These are phyloP conservation scores for Trametes elegans DNA, from an alignment of 768 basidiomycete species.

Conservation along the genomic window DNA sequence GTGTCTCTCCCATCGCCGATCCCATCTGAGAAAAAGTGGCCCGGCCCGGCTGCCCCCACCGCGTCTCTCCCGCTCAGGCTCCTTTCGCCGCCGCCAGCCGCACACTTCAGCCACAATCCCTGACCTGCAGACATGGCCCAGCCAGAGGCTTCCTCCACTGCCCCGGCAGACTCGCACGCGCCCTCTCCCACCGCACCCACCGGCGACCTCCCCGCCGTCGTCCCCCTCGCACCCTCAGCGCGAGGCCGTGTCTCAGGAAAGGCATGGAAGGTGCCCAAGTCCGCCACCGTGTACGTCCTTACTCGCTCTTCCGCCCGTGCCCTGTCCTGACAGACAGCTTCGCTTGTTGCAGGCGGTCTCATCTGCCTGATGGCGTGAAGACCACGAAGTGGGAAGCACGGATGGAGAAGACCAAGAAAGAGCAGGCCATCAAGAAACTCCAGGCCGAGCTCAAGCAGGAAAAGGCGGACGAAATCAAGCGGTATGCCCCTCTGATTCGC, in stretches of 20 bases:
- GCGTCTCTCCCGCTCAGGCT: neutral
- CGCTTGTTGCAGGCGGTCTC: constrained; percentile 53
- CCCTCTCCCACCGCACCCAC: neutral
- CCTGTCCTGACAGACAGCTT: constrained; percentile 5
- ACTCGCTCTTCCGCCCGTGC: constrained; percentile 44
- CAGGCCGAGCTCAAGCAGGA: constrained; percentile 74
- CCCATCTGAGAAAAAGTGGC: constrained; percentile 1
- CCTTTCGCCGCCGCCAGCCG: neutral
- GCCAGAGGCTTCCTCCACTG: neutral
- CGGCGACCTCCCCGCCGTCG: neutral
- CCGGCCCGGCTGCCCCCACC: neutral
- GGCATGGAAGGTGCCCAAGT: constrained; percentile 29
- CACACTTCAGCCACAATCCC: neutral
- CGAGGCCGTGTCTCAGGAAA: constrained; percentile 71
- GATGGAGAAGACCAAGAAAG: constrained; percentile 65
- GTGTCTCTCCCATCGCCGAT: constrained; percentile 4
- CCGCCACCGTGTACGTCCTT: constrained; percentile 52
- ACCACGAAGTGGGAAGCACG: constrained; percentile 66
- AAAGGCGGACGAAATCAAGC: constrained; percentile 62
- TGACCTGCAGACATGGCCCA: constrained; percentile 9
- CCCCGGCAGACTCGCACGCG: neutral
- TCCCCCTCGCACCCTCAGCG: constrained; percentile 50
- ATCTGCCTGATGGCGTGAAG: constrained; percentile 63
- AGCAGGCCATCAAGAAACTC: constrained; percentile 69
- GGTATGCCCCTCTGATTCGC: constrained; percentile 39